Percentiles rank a stretch among this genome's conserved stretches.
phyloP scores from a whole-genome alignment of 1,284 basidiomycete species.

The Stereum hirsutum region DNA sequence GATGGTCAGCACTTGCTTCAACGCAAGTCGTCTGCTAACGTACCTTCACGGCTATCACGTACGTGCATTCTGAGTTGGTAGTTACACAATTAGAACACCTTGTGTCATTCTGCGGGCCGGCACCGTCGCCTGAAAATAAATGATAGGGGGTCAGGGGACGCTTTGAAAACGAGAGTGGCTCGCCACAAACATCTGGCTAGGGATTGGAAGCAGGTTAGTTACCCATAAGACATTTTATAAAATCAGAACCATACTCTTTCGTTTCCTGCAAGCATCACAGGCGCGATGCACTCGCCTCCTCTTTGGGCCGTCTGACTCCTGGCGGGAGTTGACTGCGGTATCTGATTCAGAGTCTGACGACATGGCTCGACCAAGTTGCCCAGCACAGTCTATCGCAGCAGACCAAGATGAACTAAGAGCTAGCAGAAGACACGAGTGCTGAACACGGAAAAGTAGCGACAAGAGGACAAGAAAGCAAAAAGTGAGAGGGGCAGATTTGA shows the following conservation, averaged over 20 bases:
- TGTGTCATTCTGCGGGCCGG: neutral
- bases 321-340: no score
- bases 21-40: neutral
- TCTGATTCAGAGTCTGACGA: no score
- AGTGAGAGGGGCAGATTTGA: no score
- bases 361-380: no score
- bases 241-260: neutral
- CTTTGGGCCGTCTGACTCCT: neutral
- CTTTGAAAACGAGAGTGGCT: neutral
- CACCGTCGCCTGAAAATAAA: conserved; percentile 5
- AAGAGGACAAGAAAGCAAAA: no score
- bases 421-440: no score
- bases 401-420: no score
- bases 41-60: conserved; percentile 10
- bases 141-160: neutral
- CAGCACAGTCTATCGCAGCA: no score
- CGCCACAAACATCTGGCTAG: neutral
- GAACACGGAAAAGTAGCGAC: no score
- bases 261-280: neutral
- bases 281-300: neutral
- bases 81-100: conserved; percentile 9
- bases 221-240: neutral
- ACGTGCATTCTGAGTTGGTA: conserved; percentile 5
- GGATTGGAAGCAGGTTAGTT: neutral
- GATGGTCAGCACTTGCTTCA: neutral